Evolutionary conservation across 1,139 yeast species (phyloP), one percentile per base, ranked within the genome.

Genomic region (Scheffersomyces stambukii): DNA sequence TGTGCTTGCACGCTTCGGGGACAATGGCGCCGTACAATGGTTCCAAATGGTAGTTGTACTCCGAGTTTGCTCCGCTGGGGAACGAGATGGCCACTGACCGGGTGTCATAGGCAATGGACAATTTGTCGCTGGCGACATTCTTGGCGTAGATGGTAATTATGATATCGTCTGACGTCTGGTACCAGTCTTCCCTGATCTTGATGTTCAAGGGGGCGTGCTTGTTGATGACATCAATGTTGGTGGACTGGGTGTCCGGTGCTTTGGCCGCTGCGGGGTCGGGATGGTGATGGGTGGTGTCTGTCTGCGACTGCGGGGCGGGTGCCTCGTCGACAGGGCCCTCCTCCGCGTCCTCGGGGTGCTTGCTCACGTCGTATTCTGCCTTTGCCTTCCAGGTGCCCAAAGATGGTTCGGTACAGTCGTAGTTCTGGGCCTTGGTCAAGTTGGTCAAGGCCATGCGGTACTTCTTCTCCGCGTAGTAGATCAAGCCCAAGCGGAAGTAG

Each of bases 91-190:
- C 37, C 2, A 71, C 61, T 1, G 67, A 47, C 4, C 37, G 41
- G 2, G 45, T 27, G 4, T 47, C 43, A 32, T 75, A 64, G 2
- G 56, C 52, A 11, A 75, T 58, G 3, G 48, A 44, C 23, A 68
- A 54, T 2, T 60, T 43, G 3, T 64, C 69, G 27, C 60, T 55
- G 12, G 82, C 77, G 17, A 81, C 66, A 23, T 73, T 73, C 40
- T 81, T 80, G 32, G 86, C 77, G 44, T 81, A 91, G 6, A 91
- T 60, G 2, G 94, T 77, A 19, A 89, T 64, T 5, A 80, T 77
- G 10, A 88, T 72, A 3, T 57, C 52, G 1, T 62, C 63, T 10
- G 61, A 51, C 13, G 77, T 66, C 51, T 88, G 95, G 54, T 80
- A 86, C 88, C 93, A 88, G 46, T 88, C 96, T 23, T 71, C 75